Evolutionary conservation across 768 basidiomycete species (phyloP).

Genomic region (Pleurotus tuber-regium): DNA sequence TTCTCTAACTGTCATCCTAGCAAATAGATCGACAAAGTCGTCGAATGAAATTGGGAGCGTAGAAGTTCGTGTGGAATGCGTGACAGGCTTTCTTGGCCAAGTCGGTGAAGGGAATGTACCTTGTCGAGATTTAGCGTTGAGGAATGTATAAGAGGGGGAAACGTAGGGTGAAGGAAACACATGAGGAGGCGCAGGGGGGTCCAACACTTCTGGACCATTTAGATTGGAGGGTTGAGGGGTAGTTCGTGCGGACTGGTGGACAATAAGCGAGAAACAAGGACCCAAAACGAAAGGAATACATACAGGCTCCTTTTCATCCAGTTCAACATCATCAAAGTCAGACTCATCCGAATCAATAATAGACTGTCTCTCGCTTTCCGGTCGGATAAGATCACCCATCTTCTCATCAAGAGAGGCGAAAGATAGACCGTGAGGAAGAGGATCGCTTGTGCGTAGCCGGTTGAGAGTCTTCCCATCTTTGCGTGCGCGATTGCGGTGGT

Average conservation of each 20-base stretch:
- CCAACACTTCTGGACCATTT: no score
- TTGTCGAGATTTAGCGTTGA: slow-evolving; percentile 10
- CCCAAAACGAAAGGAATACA: no score
- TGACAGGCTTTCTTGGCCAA: slow-evolving; percentile 34
- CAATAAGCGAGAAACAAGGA: no score
- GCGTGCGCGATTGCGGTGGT: slow-evolving; percentile 42
- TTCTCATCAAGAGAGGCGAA: slow-evolving; percentile 22
- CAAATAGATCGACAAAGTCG: slow-evolving; percentile 20
- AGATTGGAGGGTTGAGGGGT: no score
- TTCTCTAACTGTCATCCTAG: slow-evolving; percentile 22
- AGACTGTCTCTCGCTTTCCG: slow-evolving; percentile 13
- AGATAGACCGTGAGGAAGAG: slow-evolving; percentile 18
- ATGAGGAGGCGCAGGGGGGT: slow-evolving; percentile 16
- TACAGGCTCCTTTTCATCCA: background rate
- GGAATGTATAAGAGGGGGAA: slow-evolving; percentile 12
- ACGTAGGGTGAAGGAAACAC: slow-evolving; percentile 22
- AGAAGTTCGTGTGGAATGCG: slow-evolving; percentile 20
- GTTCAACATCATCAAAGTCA: slow-evolving; percentile 14
- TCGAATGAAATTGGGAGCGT: slow-evolving; percentile 14
- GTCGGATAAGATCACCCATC: slow-evolving; percentile 25
- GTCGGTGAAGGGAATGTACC: slow-evolving; percentile 26
- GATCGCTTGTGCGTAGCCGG: slow-evolving; percentile 17
- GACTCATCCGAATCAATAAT: slow-evolving; percentile 12
- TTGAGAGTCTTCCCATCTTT: slow-evolving; percentile 23
- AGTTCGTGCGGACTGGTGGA: background rate